A percentile compares a stretch with the other conserved stretches of the same genome.
Conservation (phyloP, 495 filamentous ascomycete genomes). For the Neurospora sp. region DNA sequence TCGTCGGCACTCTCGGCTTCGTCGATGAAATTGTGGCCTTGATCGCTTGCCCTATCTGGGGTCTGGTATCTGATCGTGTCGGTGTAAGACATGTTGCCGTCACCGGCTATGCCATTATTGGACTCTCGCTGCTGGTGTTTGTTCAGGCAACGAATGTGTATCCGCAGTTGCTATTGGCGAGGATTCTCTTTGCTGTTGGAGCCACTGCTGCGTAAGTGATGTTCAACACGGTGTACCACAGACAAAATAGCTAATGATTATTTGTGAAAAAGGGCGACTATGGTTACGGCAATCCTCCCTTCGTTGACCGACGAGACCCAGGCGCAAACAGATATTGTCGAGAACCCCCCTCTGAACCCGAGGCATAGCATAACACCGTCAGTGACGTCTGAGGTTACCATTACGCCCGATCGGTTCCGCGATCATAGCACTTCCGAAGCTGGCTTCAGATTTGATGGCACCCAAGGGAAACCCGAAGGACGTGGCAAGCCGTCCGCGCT, state of each 20-base stretch:
- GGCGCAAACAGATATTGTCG: slow-evolving; percentile 8
- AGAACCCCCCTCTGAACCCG: slow-evolving; percentile 8
- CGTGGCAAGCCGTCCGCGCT: slow-evolving; percentile 47
- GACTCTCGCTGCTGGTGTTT: slow-evolving; percentile 63
- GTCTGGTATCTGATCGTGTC: slow-evolving; percentile 76
- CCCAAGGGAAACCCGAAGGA: background rate
- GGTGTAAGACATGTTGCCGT: slow-evolving; percentile 77
- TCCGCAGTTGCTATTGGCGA: slow-evolving; percentile 76
- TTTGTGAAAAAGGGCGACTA: slow-evolving; percentile 51
- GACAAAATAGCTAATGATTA: background rate
- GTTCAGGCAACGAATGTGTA: slow-evolving; percentile 83
- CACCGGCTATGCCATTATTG: slow-evolving; percentile 71
- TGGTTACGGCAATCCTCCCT: slow-evolving; percentile 93
- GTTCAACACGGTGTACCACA: background rate
- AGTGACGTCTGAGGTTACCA: slow-evolving; percentile 52
- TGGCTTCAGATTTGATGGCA: slow-evolving; percentile 2
- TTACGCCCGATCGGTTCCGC: slow-evolving; percentile 46
- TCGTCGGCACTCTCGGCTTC: slow-evolving; percentile 90
- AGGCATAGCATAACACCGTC: slow-evolving; percentile 40
- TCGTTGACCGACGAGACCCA: slow-evolving; percentile 55
- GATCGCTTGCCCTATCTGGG: slow-evolving; percentile 86
- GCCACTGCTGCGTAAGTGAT: slow-evolving; percentile 66
- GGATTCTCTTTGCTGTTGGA: slow-evolving; percentile 81
- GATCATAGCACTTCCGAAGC: slow-evolving; percentile 9
- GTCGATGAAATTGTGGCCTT: slow-evolving; percentile 89